Conservation (phyloP, 345 rosid genomes). For the Microcos paniculata region DNA sequence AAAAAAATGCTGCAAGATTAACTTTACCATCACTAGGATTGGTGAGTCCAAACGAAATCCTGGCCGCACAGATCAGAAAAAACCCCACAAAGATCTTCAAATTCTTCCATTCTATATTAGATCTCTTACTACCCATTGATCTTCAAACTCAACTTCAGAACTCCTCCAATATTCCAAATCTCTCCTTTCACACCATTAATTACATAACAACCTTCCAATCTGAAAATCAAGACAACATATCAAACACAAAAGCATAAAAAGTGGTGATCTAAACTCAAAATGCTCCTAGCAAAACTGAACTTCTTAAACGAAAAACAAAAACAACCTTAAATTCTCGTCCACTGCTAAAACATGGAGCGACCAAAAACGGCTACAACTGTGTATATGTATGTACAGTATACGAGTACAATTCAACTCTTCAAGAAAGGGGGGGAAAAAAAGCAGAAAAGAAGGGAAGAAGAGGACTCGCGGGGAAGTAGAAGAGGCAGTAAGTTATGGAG, state of each 20-base stretch:
- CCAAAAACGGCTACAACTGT: background rate
- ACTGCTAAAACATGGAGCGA: background rate
- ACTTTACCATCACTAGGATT: slow-evolving; percentile 73
- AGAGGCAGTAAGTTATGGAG: slow-evolving; percentile 23
- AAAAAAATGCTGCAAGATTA: background rate
- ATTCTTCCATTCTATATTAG: slow-evolving; percentile 33
- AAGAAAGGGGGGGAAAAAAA: background rate
- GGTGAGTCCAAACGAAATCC: slow-evolving; percentile 57
- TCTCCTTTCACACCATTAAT: slow-evolving; percentile 11
- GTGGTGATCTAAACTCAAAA: slow-evolving; percentile 19
- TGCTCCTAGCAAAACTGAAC: slow-evolving; percentile 21
- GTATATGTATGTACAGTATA: background rate
- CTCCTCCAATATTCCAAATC: slow-evolving; percentile 8
- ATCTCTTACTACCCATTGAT: slow-evolving; percentile 63
- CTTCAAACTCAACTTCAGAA: slow-evolving; percentile 27
- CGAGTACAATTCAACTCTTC: slow-evolving; percentile 5
- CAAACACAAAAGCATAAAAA: slow-evolving; percentile 46
- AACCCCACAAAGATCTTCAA: slow-evolving; percentile 57
- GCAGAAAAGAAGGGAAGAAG: background rate
- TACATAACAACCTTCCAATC: background rate
- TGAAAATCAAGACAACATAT: background rate
- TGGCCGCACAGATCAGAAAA: slow-evolving; percentile 54
- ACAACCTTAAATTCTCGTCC: background rate
- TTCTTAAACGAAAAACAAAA: background rate
- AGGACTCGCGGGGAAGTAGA: slow-evolving; percentile 35